phyloP scores from a whole-genome alignment of 2,329 filamentous ascomycete species.

The Penicillium sp. region DNA sequence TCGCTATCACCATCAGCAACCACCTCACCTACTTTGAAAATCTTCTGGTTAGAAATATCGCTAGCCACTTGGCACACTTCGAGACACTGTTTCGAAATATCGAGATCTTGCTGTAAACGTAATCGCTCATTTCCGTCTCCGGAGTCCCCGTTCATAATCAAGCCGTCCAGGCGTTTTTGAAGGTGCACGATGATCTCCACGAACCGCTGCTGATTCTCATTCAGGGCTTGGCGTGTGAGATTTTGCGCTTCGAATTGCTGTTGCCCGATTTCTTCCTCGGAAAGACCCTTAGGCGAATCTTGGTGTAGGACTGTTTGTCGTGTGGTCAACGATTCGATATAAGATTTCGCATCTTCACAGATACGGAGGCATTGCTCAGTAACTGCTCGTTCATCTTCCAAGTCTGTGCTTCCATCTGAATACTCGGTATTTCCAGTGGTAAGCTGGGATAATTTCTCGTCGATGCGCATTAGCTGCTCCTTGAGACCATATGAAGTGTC shows the following conservation, averaged over 20 bases:
- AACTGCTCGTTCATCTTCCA: conserved; percentile 44
- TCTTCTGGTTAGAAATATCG: conserved; percentile 38
- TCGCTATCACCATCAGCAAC: conserved; percentile 45
- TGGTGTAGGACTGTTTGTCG: conserved; percentile 28
- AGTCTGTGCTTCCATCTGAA: conserved; percentile 32
- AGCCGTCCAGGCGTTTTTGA: conserved; percentile 36
- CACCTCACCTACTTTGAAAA: conserved; percentile 43
- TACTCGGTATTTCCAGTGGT: conserved; percentile 22
- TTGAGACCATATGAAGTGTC: conserved; percentile 44
- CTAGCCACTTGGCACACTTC: conserved; percentile 45
- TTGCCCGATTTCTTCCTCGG: conserved; percentile 17
- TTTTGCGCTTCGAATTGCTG: conserved; percentile 40
- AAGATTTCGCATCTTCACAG: conserved; percentile 44
- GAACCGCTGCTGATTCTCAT: conserved; percentile 39
- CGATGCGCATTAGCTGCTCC: conserved; percentile 40
- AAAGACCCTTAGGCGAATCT: conserved; percentile 7
- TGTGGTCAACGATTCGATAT: conserved; percentile 39
- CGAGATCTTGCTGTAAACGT: conserved; percentile 41
- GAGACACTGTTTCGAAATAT: conserved; percentile 43
- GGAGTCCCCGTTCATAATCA: conserved; percentile 28
- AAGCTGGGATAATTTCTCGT: conserved; percentile 39
- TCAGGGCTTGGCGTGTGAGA: conserved; percentile 36
- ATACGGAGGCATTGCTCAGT: conserved; percentile 47
- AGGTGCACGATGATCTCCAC: conserved; percentile 38
- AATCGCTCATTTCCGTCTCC: conserved; percentile 27